Evolutionary conservation across 495 filamentous ascomycete species (phyloP), one percentile per base, ranked within the genome.

Genomic region (Penicillium coprophilum): DNA sequence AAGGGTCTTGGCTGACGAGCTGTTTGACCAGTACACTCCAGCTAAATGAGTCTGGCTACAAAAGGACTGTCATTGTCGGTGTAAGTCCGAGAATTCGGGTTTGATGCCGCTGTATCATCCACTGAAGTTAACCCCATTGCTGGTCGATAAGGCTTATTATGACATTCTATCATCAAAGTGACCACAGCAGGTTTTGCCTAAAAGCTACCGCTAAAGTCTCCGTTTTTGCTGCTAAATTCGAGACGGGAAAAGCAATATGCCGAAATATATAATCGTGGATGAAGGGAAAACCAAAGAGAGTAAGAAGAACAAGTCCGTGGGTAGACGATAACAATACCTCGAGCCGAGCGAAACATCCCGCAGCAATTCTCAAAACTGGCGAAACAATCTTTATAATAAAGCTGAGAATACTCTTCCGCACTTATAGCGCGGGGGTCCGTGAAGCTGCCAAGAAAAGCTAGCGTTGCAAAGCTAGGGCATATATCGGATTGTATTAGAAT

Each of bases 1-100:
- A 47, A 45, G 32, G 8, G 27, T 53, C 56, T 63, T 65, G 65
- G 63, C 65, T 55, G 63, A 58, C 51, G 48, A 51, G 12, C 12
- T n/a, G n/a, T n/a, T n/a, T n/a, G n/a, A n/a, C n/a, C n/a, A n/a
- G n/a, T n/a, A n/a, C n/a, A n/a, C n/a, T n/a, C n/a, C n/a, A n/a
- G n/a, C n/a, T n/a, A n/a, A 6, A 38, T 4, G 46, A 30, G 41
- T 52, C n/a, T 15, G 19, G 11, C 24, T 24, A 28, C 28, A 30
- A 31, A 48, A 28, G 8, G 7, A 17, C 17, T 32, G 21, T 36
- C 32, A 11, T 12, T 1, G n/a, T 58, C 65, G 65, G 65, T 39
- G 15, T 21, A 63, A 46, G 43, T 58, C 65, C 65, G 65, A 65
- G 8, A 5, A n/a, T 3, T 48, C 57, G 55, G 57, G 19, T 23